Percentiles rank a stretch among this genome's conserved stretches.
Evolutionary conservation across 805 yeast species (phyloP).

Genomic region (Dipodascus geniculatus): DNA sequence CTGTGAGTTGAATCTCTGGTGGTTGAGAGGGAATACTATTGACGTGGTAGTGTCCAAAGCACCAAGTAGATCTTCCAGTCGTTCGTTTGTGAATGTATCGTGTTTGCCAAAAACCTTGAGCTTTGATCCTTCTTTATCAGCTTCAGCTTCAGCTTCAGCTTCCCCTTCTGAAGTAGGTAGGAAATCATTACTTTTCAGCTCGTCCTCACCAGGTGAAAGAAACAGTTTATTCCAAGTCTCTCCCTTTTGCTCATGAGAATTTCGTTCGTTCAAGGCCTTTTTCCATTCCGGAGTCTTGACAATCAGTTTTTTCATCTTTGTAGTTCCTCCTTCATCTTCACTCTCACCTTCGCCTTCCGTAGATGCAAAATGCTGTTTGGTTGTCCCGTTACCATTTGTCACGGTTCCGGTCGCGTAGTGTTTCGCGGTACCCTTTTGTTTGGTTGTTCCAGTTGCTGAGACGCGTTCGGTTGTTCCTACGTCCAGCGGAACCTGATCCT

Average conservation of each 20-base stretch:
- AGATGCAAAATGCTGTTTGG: neutral
- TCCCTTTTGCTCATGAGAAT: neutral
- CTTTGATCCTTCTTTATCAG: neutral
- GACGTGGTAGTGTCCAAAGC: slow-evolving; percentile 7
- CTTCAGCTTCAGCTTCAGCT: neutral
- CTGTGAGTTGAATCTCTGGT: neutral
- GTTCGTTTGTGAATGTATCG: slow-evolving; percentile 20
- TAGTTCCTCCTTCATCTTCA: neutral
- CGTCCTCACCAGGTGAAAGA: neutral
- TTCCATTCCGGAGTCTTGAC: neutral
- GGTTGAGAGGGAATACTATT: neutral
- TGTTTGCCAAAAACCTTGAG: slow-evolving; percentile 18
- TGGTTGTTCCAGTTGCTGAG: neutral
- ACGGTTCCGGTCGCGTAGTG: too few species aligned
- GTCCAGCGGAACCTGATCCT: neutral
- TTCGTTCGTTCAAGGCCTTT: neutral
- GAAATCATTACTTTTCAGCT: neutral
- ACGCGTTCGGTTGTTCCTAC: neutral
- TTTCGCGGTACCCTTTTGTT: neutral
- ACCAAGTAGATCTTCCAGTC: slow-evolving; percentile 18
- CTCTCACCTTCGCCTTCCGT: neutral
- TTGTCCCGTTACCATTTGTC: neutral
- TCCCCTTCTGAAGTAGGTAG: neutral
- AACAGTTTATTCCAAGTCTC: neutral
- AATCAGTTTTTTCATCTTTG: neutral